Evolutionary conservation across 768 basidiomycete genomes (phyloP).

Genomic region (Leccinum variicolor): DNA sequence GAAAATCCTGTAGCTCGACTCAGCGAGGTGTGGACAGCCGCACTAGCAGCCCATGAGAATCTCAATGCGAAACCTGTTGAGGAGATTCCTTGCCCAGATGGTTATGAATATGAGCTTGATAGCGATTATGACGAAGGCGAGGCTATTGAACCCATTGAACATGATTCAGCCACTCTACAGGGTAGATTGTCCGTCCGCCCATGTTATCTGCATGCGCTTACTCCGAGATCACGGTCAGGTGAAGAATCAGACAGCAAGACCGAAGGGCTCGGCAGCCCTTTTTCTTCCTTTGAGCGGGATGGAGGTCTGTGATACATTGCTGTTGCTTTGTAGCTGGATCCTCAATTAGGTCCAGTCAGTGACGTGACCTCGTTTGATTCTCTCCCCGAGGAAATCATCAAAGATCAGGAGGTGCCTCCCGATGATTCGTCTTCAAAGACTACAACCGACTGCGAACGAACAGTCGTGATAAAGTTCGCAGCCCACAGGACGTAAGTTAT

Average conservation of each 20-base stretch:
- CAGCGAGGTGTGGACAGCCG: constrained; percentile 5
- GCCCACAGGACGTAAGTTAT: constrained; percentile 14
- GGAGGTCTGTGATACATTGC: background rate
- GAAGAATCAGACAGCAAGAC: background rate
- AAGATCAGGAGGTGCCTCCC: background rate
- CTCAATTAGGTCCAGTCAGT: constrained; percentile 9
- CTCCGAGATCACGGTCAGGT: background rate
- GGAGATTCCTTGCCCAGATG: constrained; percentile 7
- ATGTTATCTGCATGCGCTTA: background rate
- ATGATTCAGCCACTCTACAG: background rate
- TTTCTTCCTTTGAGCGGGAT: constrained; percentile 10
- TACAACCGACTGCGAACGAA: background rate
- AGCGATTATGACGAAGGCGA: constrained; percentile 26
- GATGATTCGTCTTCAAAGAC: background rate
- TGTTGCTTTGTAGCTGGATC: background rate
- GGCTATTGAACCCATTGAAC: background rate
- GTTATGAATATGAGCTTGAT: constrained; percentile 21
- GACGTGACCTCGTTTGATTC: background rate
- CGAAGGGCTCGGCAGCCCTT: background rate
- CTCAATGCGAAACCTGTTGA: background rate
- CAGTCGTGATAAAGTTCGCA: constrained; percentile 8
- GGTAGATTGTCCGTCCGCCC: background rate
- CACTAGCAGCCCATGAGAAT: background rate
- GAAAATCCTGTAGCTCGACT: constrained; percentile 10
- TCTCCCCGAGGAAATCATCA: constrained; percentile 7